Percentiles rank a stretch among this genome's conserved stretches.
phyloP scores from a whole-genome alignment of 306 rosid genomes.

The Vachellia pachyceras region DNA sequence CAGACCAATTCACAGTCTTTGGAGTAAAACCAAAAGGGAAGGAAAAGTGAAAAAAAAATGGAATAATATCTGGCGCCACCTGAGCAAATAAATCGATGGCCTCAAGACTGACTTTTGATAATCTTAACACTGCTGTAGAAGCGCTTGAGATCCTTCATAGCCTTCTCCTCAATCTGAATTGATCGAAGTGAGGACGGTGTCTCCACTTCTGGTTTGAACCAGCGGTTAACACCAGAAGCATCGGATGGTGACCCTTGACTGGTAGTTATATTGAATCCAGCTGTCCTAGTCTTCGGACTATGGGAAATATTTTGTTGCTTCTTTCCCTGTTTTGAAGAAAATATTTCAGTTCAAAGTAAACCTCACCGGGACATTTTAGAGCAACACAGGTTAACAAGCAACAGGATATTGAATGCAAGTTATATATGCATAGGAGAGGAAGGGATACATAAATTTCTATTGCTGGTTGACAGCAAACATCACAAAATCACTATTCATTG shows the following conservation, averaged over 20 bases:
- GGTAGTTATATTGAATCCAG: conserved; percentile 70
- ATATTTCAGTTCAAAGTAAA: conserved; percentile 27
- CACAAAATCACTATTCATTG: background rate
- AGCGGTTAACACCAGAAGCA: conserved; percentile 69
- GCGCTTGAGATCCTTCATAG: conserved; percentile 97
- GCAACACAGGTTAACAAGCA: background rate
- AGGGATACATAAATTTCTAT: conserved; percentile 20
- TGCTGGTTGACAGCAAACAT: conserved; percentile 10
- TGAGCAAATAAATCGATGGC: conserved; percentile 23
- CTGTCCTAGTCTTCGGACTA: conserved; percentile 79
- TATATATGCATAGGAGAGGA: conserved; percentile 1
- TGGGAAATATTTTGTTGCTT: conserved; percentile 66
- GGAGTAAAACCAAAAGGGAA: background rate
- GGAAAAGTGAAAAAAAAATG: conserved; percentile 1
- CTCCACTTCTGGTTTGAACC: conserved; percentile 91
- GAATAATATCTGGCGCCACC: conserved; percentile 37
- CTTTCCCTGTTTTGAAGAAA: conserved; percentile 60
- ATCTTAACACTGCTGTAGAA: conserved; percentile 87
- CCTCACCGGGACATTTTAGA: background rate
- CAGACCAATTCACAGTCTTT: conserved; percentile 49
- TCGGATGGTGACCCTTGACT: conserved; percentile 89
- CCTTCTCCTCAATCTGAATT: conserved; percentile 94
- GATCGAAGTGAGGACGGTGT: conserved; percentile 89
- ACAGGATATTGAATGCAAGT: background rate
- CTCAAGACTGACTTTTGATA: conserved; percentile 60